Evolutionary conservation across 805 yeast genomes (phyloP).

Genomic region (Ogataea siamensis): DNA sequence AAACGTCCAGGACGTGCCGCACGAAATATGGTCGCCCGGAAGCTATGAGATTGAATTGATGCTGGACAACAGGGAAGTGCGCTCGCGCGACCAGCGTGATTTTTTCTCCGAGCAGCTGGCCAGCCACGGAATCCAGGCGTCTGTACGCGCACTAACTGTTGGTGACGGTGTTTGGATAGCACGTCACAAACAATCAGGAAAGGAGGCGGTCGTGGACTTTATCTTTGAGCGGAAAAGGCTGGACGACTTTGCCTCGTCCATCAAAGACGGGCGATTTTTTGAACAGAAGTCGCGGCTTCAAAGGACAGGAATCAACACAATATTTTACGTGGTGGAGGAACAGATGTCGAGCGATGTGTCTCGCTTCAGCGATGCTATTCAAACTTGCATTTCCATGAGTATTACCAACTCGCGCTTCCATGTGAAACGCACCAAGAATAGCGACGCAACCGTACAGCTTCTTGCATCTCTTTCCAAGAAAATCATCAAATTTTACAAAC

Average conservation of each 20-base stretch:
- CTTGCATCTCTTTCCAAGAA: conserved; percentile 48
- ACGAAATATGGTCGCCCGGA: conserved; percentile 60
- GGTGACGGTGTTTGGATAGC: conserved; percentile 96
- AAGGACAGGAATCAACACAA: conserved; percentile 63
- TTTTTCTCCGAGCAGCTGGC: conserved; percentile 60
- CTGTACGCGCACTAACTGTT: conserved; percentile 59
- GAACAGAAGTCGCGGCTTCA: conserved; percentile 83
- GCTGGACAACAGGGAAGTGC: conserved; percentile 80
- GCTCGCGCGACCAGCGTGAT: conserved; percentile 64
- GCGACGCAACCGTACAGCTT: conserved; percentile 72
- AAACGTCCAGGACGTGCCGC: conserved; percentile 21
- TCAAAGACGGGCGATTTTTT: conserved; percentile 80
- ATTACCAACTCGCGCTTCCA: conserved; percentile 65
- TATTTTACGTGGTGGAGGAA: conserved; percentile 81
- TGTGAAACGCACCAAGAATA: conserved; percentile 62
- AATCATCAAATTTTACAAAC: conserved; percentile 39
- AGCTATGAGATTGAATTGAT: conserved; percentile 59
- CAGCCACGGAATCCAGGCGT: conserved; percentile 47
- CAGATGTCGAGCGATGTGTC: conserved; percentile 45
- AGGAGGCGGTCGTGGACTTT: conserved; percentile 69
- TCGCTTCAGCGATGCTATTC: conserved; percentile 61
- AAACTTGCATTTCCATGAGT: conserved; percentile 72
- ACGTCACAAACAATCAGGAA: conserved; percentile 50
- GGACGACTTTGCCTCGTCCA: conserved; percentile 80
- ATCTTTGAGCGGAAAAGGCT: conserved; percentile 89